Evolutionary conservation across 805 yeast genomes (phyloP), one percentile per base, ranked within the genome.

Genomic region (Geotrichum ghanense): DNA sequence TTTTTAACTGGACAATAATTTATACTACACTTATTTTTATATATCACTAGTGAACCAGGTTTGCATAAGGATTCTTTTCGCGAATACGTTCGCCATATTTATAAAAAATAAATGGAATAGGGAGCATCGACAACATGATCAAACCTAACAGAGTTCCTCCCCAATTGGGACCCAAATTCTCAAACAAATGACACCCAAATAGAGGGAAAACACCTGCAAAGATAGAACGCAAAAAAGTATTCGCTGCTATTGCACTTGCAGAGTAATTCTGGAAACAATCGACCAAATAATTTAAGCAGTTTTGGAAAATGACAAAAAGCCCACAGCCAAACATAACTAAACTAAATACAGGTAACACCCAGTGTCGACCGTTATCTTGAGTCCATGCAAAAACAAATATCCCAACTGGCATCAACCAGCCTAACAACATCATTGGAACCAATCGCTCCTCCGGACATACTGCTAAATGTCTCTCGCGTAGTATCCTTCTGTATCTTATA

Each of bases 351-450:
- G 81, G 84, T 6, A 70, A 75, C n/a, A 72, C 62, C 79, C 79
- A 75, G 50, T 67, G 76, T 20, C 71, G 59, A 7, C 53, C 53
- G 42, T 61, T 60, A 24, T 58, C 55, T 47, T 77, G 73, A 0
- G 82, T 67, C 86, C 86, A 81, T 7, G 82, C 83, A 55, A 78
- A 69, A 58, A 79, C 61, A 55, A 81, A 76, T 41, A 78, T 64
- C 10, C 82, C 81, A 19, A 64, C 67, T 1, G 79, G 74, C 61
- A 77, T 66, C 34, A 71, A 52, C 67, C 68, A 65, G 60, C 69
- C 51, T 64, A 69, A 52, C 55, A 51, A 27, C 76, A 71, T 75
- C 76, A 78, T 71, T 2, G 76, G 66, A 5, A 71, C 71, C 50
- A 79, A 66, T 45, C 84, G 68, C 53, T 75, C 75, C 56, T 79